Conservation (phyloP, 2,329 filamentous ascomycete genomes). For the Talaromyces piceae region DNA sequence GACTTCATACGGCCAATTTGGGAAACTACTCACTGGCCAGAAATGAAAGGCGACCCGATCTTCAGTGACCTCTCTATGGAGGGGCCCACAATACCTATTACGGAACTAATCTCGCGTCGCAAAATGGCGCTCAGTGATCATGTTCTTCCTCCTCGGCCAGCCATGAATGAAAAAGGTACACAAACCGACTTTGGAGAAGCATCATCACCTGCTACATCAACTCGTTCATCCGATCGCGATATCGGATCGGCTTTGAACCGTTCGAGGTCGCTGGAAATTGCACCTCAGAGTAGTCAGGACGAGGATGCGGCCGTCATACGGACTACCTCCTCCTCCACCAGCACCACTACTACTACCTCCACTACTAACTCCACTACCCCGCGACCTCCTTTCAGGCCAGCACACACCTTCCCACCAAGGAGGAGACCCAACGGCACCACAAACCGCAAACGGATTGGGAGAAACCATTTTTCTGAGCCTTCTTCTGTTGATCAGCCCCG, state of each 20-base stretch:
- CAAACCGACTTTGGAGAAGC: constrained; percentile 8
- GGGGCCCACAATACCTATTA: constrained; percentile 35
- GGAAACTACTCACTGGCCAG: constrained; percentile 44
- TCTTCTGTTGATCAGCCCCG: not conserved
- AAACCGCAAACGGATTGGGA: not conserved
- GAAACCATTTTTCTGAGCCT: not conserved
- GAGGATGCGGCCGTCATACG: not conserved
- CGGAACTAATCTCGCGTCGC: constrained; percentile 36
- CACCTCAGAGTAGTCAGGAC: not conserved
- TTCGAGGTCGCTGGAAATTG: not conserved
- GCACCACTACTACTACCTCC: too few relatives aligned
- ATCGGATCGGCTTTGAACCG: not conserved
- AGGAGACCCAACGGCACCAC: not conserved
- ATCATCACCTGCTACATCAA: not conserved
- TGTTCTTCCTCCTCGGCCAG: constrained; percentile 20
- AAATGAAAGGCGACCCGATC: constrained; percentile 43
- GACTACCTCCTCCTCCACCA: not conserved
- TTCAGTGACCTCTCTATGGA: constrained; percentile 40
- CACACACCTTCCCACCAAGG: too few relatives aligned
- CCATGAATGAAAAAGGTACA: constrained; percentile 10
- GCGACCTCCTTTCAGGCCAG: not conserved
- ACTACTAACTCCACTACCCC: not conserved
- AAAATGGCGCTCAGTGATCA: constrained; percentile 20
- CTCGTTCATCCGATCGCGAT: not conserved
- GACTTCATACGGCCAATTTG: constrained; percentile 41